Conservation (phyloP, 1,139 yeast genomes). For the Hyphopichia pseudoburtonii region DNA sequence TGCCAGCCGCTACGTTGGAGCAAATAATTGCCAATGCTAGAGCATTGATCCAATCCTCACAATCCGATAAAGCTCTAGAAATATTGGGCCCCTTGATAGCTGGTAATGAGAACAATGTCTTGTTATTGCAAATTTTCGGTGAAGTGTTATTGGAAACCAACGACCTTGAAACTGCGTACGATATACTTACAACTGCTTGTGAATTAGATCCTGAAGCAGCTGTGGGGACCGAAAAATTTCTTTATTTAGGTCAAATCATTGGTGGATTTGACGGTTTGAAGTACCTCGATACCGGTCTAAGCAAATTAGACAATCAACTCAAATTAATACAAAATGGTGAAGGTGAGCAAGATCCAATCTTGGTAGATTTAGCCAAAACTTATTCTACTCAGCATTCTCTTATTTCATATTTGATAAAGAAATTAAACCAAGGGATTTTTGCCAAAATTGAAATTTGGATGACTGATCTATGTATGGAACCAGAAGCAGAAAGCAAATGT, state of each 20-base stretch:
- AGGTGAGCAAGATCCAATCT: slow-evolving; percentile 24
- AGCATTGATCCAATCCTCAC: slow-evolving; percentile 38
- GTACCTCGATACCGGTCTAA: slow-evolving; percentile 65
- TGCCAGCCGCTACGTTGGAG: slow-evolving; percentile 6
- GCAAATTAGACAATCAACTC: slow-evolving; percentile 46
- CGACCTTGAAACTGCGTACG: slow-evolving; percentile 75
- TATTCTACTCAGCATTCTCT: slow-evolving; percentile 28
- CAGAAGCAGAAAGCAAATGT: slow-evolving; percentile 81
- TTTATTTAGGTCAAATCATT: slow-evolving; percentile 85
- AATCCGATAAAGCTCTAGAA: slow-evolving; percentile 41
- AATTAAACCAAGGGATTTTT: slow-evolving; percentile 72
- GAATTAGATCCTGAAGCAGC: slow-evolving; percentile 66
- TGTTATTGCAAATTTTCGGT: slow-evolving; percentile 51
- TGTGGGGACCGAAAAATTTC: slow-evolving; percentile 73
- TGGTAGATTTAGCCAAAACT: slow-evolving; percentile 23
- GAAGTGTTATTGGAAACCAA: slow-evolving; percentile 79
- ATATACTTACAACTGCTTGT: slow-evolving; percentile 61
- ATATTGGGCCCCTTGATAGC: slow-evolving; percentile 30
- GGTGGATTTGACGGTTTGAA: slow-evolving; percentile 79
- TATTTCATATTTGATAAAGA: slow-evolving; percentile 45
- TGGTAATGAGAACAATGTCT: slow-evolving; percentile 27
- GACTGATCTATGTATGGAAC: slow-evolving; percentile 97
- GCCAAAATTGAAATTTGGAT: slow-evolving; percentile 96
- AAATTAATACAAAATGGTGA: slow-evolving; percentile 21
- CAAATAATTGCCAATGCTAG: slow-evolving; percentile 22